Conservation (phyloP, 768 basidiomycete species). For the Mycena epipterygia region DNA sequence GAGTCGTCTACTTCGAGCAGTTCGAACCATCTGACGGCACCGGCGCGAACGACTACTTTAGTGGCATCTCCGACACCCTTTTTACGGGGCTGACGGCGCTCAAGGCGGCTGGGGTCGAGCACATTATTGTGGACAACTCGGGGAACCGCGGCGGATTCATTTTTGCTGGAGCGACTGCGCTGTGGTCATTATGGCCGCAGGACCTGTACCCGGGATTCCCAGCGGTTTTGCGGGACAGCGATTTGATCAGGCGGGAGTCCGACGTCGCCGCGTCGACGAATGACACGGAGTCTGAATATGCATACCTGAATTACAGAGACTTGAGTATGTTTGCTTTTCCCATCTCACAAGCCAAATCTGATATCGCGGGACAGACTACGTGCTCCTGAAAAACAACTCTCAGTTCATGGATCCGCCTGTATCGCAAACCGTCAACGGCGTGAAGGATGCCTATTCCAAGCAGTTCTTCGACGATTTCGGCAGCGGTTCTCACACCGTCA, state of each 20-base stretch:
- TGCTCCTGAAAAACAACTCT: slow-evolving; percentile 22
- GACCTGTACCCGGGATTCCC: slow-evolving; percentile 24
- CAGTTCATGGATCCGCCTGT: slow-evolving; percentile 36
- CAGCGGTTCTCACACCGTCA: slow-evolving; percentile 15
- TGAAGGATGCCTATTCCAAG: slow-evolving; percentile 31
- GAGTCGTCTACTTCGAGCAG: slow-evolving; percentile 38
- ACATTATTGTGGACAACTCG: slow-evolving; percentile 33
- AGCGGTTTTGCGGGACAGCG: background rate
- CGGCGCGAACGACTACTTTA: slow-evolving; percentile 25
- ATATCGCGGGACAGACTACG: slow-evolving; percentile 9
- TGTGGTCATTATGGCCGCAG: slow-evolving; percentile 7
- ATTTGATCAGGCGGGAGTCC: background rate
- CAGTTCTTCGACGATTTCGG: slow-evolving; percentile 36
- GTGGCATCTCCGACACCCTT: slow-evolving; percentile 34
- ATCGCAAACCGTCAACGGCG: slow-evolving; percentile 33
- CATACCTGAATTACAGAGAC: slow-evolving; percentile 29
- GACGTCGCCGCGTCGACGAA: slow-evolving; percentile 22
- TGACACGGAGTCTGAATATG: slow-evolving; percentile 21
- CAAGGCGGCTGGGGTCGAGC: slow-evolving; percentile 32
- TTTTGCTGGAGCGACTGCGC: slow-evolving; percentile 1
- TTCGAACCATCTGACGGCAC: slow-evolving; percentile 32
- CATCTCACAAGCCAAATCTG: background rate
- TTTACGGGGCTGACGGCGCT: slow-evolving; percentile 33
- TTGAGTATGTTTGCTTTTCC: slow-evolving; percentile 4
- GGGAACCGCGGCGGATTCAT: slow-evolving; percentile 35